phyloP scores from a whole-genome alignment of 306 rosid genomes.

The Pyrus pyrifolia region DNA sequence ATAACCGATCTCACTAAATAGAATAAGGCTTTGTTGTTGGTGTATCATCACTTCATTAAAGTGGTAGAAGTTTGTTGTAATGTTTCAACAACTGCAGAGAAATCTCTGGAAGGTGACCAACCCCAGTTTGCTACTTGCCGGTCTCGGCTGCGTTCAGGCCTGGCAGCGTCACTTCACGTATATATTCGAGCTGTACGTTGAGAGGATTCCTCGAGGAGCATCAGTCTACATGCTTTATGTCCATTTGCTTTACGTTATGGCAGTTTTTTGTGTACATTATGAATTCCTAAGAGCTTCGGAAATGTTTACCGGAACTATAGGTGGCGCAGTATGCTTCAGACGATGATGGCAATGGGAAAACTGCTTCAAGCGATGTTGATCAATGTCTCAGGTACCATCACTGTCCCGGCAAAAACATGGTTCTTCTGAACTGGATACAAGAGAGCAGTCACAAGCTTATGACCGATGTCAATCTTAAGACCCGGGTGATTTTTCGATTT shows the following conservation, averaged over 20 bases:
- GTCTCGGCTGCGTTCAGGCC: conserved; percentile 78
- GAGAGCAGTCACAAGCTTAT: neutral
- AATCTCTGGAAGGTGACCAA: conserved; percentile 50
- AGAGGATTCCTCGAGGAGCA: neutral
- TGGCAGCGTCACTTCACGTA: conserved; percentile 80
- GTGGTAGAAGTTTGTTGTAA: neutral
- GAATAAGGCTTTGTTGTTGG: too few relatives aligned
- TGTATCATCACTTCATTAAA: neutral
- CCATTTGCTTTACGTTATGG: neutral
- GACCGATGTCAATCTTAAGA: conserved; percentile 14
- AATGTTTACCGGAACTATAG: conserved; percentile 32
- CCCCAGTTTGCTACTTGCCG: conserved; percentile 69
- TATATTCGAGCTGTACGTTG: conserved; percentile 76
- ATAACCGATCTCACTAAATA: accelerated
- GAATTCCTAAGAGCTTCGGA: conserved; percentile 13
- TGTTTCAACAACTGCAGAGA: conserved; percentile 28
- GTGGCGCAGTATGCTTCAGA: conserved; percentile 88
- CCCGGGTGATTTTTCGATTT: conserved; percentile 3
- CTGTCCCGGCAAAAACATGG: neutral
- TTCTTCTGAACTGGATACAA: neutral
- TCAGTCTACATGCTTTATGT: conserved; percentile 1
- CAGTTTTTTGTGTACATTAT: neutral
- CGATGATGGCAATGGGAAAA: conserved; percentile 53
- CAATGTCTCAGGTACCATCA: conserved; percentile 71
- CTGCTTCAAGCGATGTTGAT: conserved; percentile 56